Base-by-base conservation (phyloP, 2,329 filamentous ascomycete genomes). In the Cercospora berteroae region DNA sequence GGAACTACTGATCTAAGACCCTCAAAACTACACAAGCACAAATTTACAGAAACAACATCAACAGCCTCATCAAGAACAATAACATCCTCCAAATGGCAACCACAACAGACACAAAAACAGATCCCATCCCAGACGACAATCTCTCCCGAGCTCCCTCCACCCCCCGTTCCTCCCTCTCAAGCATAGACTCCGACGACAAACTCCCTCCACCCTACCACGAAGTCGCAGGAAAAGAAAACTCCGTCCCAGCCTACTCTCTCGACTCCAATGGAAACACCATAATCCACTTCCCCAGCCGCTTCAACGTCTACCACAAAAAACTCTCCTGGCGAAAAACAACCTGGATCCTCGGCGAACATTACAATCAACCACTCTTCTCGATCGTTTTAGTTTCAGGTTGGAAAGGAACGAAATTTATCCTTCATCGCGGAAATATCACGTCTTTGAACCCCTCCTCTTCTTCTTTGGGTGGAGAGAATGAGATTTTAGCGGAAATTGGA, bases 241-340 rank as follows among this genome's bases (percentile, higher is more conserved):
- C 59, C 6, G 64, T 60, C 16, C 61, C 48, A 3, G 27, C 50
- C 6, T 63, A 55, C 44, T 29, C 52, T 56, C 33, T 33, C n/a
- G 39, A 44, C 7, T 16, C 18, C 0, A 48, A 36, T 1, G 59
- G 25, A 5, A 52, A 36, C 4, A 55, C 10, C 2, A 42, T 23
- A 7, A 31, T 50, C 10, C 23, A 63, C 4, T 65, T 64, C 20
- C 60, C 59, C 8, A 4, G 20, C 33, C 39, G 52, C 2, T 69
- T 71, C 65, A 67, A 69, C 18, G 55, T 69, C 5, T 69, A 71
- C 27, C 68, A 66, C 58, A 60, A 66, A 5, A 67, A 66, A 25
- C 36, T 44, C 5, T 27, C 36, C 25, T 65, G 64, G 63, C 62
- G 66, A 9, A 65, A 23, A 48, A 52, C 58, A 13, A 64, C 60